Evolutionary conservation across 1,139 yeast species (phyloP).

Genomic region (Yamadazyma epiphylla): DNA sequence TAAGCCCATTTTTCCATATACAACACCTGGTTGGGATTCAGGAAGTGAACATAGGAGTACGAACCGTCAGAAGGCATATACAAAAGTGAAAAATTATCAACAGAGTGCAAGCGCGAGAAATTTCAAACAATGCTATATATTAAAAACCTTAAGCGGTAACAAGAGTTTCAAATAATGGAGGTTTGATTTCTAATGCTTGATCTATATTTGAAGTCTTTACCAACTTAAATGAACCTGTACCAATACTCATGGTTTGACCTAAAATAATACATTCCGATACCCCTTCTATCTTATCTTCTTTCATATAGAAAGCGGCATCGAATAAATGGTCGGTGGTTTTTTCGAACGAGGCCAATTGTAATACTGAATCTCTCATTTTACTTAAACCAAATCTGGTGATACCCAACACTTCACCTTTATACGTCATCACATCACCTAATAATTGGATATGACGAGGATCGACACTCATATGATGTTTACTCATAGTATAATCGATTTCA

Average conservation of each 20-base stretch:
- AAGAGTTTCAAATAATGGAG: slow-evolving; percentile 65
- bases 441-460: slow-evolving; percentile 99
- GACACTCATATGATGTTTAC: slow-evolving; percentile 99
- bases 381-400: slow-evolving; percentile 97
- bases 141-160: slow-evolving; percentile 9
- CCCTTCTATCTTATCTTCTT: slow-evolving; percentile 93
- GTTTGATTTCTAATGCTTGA: slow-evolving; percentile 45
- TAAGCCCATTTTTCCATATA: slow-evolving; percentile 41
- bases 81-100: no score
- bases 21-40: slow-evolving; percentile 36
- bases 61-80: not conserved
- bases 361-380: slow-evolving; percentile 96
- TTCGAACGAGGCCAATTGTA: slow-evolving; percentile 95
- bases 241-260: slow-evolving; percentile 96
- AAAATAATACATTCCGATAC: slow-evolving; percentile 96
- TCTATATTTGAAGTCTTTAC: slow-evolving; percentile 54
- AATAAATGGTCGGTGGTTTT: slow-evolving; percentile 98
- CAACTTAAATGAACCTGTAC: slow-evolving; percentile 94
- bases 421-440: slow-evolving; percentile 97
- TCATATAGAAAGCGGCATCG: slow-evolving; percentile 98
- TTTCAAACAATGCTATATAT: no score
- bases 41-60: slow-evolving; percentile 35
- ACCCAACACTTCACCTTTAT: slow-evolving; percentile 97
- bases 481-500: slow-evolving; percentile 97
- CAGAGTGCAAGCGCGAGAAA: no score